phyloP scores from a whole-genome alignment of 768 basidiomycete species.

The Fomitopsis pulvina region DNA sequence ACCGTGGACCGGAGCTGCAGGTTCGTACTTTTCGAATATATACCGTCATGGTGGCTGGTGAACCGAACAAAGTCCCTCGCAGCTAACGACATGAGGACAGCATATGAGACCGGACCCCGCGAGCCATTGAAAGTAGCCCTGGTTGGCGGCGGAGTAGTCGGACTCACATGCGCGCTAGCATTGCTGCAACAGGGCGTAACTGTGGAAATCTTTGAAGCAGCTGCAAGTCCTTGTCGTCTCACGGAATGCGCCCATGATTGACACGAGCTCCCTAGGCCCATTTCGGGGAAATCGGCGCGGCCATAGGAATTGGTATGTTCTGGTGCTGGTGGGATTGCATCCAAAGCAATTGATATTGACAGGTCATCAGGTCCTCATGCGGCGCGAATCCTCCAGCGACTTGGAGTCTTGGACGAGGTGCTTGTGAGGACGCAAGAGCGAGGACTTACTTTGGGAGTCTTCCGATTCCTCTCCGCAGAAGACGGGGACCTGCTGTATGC shows the following conservation, averaged over 20 bases:
- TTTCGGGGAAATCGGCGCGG: conserved; percentile 50
- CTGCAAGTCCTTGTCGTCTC: conserved; percentile 26
- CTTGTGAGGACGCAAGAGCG: conserved; percentile 30
- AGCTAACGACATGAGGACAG: not conserved
- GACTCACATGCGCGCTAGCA: conserved; percentile 41
- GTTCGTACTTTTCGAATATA: no score
- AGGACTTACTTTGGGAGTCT: conserved; percentile 24
- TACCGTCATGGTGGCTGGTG: not conserved
- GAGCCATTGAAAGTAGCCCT: conserved; percentile 42
- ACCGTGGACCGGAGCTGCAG: not conserved
- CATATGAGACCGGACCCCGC: not conserved
- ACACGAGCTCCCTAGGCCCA: conserved; percentile 25
- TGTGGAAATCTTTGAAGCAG: conserved; percentile 47
- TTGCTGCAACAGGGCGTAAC: conserved; percentile 36
- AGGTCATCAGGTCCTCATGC: conserved; percentile 41
- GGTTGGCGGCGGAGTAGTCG: conserved; percentile 51
- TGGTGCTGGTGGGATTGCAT: not conserved
- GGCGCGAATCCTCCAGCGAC: conserved; percentile 34
- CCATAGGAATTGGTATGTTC: conserved; percentile 40
- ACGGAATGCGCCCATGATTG: not conserved
- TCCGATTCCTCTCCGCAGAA: conserved; percentile 37
- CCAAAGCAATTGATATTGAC: not conserved
- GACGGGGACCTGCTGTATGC: conserved; percentile 37
- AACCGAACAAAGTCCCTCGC: not conserved
- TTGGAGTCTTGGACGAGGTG: conserved; percentile 39